These are phyloP conservation scores for Suhomyces bribrorum DNA, from an alignment of 1,139 yeast species.

Conservation along the genomic window DNA sequence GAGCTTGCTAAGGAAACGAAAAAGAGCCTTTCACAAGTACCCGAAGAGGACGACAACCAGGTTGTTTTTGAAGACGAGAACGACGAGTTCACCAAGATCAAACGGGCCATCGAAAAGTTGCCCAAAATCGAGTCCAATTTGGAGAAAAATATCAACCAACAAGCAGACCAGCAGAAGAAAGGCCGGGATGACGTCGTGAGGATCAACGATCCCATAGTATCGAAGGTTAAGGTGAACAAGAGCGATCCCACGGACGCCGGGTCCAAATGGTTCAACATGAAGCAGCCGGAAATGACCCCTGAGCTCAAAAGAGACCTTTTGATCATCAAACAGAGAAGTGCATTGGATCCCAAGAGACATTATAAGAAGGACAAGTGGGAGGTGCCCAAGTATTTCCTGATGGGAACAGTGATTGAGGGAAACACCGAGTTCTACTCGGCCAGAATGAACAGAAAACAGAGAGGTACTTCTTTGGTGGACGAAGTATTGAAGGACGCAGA, in stretches of 20 bases:
- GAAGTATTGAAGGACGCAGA: constrained; percentile 77
- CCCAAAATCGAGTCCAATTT: constrained; percentile 40
- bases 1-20: constrained; percentile 16
- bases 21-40: constrained; percentile 3
- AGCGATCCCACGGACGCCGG: constrained; percentile 42
- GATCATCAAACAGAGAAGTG: constrained; percentile 81
- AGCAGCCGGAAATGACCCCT: constrained; percentile 76
- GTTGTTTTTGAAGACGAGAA: constrained; percentile 6
- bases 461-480: constrained; percentile 78
- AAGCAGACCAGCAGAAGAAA: constrained; percentile 10
- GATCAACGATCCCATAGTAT: constrained; percentile 54
- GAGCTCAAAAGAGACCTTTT: constrained; percentile 74
- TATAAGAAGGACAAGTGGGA: constrained; percentile 86
- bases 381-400: constrained; percentile 78
- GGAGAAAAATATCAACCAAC: constrained; percentile 23
- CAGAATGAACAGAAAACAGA: constrained; percentile 67
- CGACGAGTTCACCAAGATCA: constrained; percentile 27
- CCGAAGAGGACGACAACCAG: constrained; percentile 6
- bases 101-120: constrained; percentile 30
- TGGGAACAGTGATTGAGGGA: constrained; percentile 86
- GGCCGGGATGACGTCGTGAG: constrained; percentile 24
- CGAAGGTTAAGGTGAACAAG: constrained; percentile 17
- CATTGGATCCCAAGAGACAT: constrained; percentile 92
- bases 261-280: constrained; percentile 79
- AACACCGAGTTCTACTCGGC: constrained; percentile 75